phyloP scores from a whole-genome alignment of 2,329 filamentous ascomycete species.

The Ophioceras dolichostomum region DNA sequence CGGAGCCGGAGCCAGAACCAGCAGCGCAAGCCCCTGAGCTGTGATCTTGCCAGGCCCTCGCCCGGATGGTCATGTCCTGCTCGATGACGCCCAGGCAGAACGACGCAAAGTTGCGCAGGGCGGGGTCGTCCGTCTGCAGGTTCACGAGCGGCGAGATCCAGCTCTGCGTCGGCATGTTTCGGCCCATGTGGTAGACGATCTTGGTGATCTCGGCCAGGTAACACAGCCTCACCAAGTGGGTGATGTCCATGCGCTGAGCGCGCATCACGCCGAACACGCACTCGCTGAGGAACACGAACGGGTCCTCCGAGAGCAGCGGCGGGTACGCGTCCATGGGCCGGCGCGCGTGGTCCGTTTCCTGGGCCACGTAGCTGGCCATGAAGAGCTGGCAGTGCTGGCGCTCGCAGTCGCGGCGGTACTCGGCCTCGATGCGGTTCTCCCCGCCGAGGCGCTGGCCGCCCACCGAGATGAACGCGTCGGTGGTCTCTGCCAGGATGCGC shows the following conservation, averaged over 20 bases:
- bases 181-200: conserved; percentile 49
- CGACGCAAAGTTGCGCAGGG: conserved; percentile 40
- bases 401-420: conserved; percentile 56
- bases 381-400: conserved; percentile 69
- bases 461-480: conserved; percentile 70
- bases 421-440: conserved; percentile 48
- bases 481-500: conserved; percentile 78
- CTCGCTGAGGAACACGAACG: conserved; percentile 73
- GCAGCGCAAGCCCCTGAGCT: too few species aligned
- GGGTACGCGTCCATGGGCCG: conserved; percentile 32
- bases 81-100: conserved; percentile 39
- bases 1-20: too few species aligned
- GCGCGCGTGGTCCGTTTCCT: conserved; percentile 24
- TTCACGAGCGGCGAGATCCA: conserved; percentile 35
- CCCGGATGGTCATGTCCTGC: conserved; percentile 25
- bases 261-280: conserved; percentile 59
- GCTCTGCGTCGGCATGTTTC: conserved; percentile 35
- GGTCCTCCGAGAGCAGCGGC: conserved; percentile 55
- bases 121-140: conserved; percentile 28
- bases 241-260: conserved; percentile 58
- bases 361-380: conserved; percentile 40
- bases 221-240: conserved; percentile 71
- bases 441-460: conserved; percentile 52
- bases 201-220: conserved; percentile 88
- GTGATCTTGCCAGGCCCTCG: too few species aligned